Percentiles rank a stretch among this genome's conserved stretches.
Evolutionary conservation across 306 rosid genomes (phyloP).

Genomic region (Crotalaria pallida): DNA sequence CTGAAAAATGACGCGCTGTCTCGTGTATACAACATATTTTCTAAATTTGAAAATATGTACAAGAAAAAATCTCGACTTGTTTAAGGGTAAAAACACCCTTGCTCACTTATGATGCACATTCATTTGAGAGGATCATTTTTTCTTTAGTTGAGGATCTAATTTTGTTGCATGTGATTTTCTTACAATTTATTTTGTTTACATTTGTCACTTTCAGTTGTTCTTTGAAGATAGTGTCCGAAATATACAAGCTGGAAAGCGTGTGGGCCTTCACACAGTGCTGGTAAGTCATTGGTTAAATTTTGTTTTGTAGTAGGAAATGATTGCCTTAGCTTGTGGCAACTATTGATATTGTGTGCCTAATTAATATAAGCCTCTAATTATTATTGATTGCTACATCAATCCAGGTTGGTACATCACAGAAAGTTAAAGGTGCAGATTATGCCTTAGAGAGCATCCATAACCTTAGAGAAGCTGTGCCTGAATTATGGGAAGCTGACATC

Average conservation of each 20-base stretch:
- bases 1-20: too few species aligned
- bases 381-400: not conserved
- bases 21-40: too few species aligned
- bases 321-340: slow-evolving; percentile 2
- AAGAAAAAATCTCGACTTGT: too few species aligned
- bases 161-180: not conserved
- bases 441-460: slow-evolving; percentile 94
- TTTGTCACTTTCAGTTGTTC: slow-evolving; percentile 56
- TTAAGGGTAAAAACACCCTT: too few species aligned
- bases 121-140: too few species aligned
- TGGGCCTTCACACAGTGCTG: slow-evolving; percentile 83
- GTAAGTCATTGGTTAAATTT: slow-evolving; percentile 42
- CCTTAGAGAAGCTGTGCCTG: slow-evolving; percentile 82
- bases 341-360: not conserved
- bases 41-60: too few species aligned
- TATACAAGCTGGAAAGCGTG: slow-evolving; percentile 81
- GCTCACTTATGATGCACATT: too few species aligned
- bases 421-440: slow-evolving; percentile 88
- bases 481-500: slow-evolving; percentile 69
- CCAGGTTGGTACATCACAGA: slow-evolving; percentile 83
- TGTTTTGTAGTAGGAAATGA: slow-evolving; percentile 6
- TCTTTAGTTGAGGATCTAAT: not conserved
- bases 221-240: slow-evolving; percentile 94
- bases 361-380: slow-evolving; percentile 1
- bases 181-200: not conserved